Base-by-base conservation (phyloP, 2,329 filamentous ascomycete genomes). In the Penicillium hesseltinei region DNA sequence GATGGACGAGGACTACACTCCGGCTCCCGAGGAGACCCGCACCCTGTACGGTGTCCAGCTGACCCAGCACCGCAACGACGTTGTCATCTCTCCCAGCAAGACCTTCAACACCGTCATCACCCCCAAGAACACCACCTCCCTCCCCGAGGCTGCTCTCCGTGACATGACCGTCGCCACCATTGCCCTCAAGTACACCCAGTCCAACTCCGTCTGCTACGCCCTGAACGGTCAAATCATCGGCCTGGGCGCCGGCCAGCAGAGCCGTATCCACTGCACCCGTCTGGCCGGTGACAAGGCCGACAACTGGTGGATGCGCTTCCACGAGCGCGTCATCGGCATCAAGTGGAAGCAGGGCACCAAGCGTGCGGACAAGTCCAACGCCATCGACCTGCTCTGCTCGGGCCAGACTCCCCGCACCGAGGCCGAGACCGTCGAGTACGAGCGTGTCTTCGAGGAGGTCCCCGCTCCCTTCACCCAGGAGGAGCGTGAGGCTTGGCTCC, bases 271-370 rank as follows among this genome's bases (percentile, higher is more conserved):
- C 84, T 99, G 94, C 85, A 99, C 94, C 42, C 89, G 94, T 65
- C 86, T 99, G 51, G 94, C 94, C 11, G 94, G 94, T 59, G 93
- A 97, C 82, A 99, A 99, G 83, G 91, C 92, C 48, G 94, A 99
- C 78, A 97, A 96, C 83, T 97, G 93, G 93, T 99, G 93, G 94
- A 89, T 99, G 83, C 90, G 94, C 70, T 97, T 97, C 86, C 90
- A 97, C 81, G 88, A 91, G 67, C 88, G 91, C 52, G 90, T 94
- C 13, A 83, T 97, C 49, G 83, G 81, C 71, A 88, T 99, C 75
- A 90, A 93, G 81, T 99, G 92, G 91, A 97, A 96, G 84, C 93
- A 94, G 81, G 93, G 94, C 69, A 91, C 90, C 72, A 97, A 97
- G 87, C 87, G 94, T 57, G 85, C 94, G 46, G 93, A 97, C 76